Base-by-base conservation (phyloP, 179 eudicot genomes). In the Dionaea muscipula region DNA sequence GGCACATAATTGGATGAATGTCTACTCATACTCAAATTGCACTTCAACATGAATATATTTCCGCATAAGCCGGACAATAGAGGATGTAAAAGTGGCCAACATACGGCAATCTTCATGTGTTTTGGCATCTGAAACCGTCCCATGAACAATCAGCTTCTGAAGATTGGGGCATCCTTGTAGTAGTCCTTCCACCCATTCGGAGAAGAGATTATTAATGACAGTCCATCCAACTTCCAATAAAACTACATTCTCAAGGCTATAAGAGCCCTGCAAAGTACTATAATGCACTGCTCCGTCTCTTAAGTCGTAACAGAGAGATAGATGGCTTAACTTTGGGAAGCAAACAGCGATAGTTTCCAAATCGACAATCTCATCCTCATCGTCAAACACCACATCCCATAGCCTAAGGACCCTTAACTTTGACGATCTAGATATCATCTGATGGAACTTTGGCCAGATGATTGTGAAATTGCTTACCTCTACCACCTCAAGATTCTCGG, bases 371-470 rank as follows among this genome's bases (percentile, higher is more conserved):
- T 87, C 94, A 44, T 84, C 83, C 28, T 82, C 84, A 0, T 84
- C 94, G 46, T 87, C 95, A 70, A 81, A 78, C 45, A 75, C 78
- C 55, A 87, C 86, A 51, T 72, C 86, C 89, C 94, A 79, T 31
- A 86, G 82, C 61, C 91, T 72, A 27, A 85, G 91, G 56, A 72
- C 71, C 62, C 72, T 76, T 77, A 86, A 62, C 58, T 72, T 84
- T 6, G 82, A 63, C 40, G 89, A 79, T 49, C 64, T 68, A 2
- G 81, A 77, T 23, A 81, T 81, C 89, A 81, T 86, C 15, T 70
- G 72, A 39, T 70, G 70, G 66, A 86, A 86, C 67, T 73, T 81
- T 14, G 84, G 71, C 94, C 89, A 84, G 41, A 69, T 64, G 10
- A 81, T 80, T 2, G 90, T 81, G 67, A 87, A 86, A 64, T 84